Evolutionary conservation across 805 yeast genomes (phyloP).

Genomic region (Metschnikowia henanensis): DNA sequence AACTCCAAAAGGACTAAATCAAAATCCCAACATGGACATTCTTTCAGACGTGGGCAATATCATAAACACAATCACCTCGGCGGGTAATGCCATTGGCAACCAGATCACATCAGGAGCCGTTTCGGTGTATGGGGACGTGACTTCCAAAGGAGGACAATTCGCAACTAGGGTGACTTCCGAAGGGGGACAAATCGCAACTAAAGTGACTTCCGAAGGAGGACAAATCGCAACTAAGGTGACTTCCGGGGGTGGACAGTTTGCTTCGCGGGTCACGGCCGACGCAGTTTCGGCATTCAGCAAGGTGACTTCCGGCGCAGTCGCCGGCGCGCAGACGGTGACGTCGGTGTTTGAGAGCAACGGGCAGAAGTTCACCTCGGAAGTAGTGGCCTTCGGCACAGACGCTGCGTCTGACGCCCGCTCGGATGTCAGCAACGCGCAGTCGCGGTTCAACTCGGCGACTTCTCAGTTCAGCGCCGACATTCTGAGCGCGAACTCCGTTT

Average conservation of each 20-base stretch:
- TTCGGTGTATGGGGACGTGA: constrained; percentile 6
- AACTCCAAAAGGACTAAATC: too few species aligned
- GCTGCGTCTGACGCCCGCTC: constrained; percentile 5
- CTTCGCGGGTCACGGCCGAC: constrained; percentile 3
- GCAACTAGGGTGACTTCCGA: background rate
- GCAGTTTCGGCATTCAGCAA: constrained; percentile 12
- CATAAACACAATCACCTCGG: constrained; percentile 10
- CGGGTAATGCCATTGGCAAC: constrained; percentile 6
- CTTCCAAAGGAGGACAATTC: background rate
- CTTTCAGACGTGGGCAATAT: constrained; percentile 8
- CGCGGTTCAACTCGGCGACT: constrained; percentile 6
- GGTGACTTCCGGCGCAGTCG: constrained; percentile 17
- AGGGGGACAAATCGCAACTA: background rate
- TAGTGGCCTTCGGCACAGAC: constrained; percentile 4
- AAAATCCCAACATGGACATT: constrained; percentile 3
- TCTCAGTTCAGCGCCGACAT: constrained; percentile 8
- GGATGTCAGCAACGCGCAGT: constrained; percentile 2
- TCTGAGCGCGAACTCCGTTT: constrained; percentile 4
- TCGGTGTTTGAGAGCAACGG: constrained; percentile 9
- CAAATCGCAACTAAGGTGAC: background rate
- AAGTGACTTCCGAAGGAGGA: background rate
- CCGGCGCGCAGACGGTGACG: constrained; percentile 16
- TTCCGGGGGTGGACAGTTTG: background rate
- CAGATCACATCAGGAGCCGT: constrained; percentile 13
- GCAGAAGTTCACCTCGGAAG: constrained; percentile 12